A percentile compares a stretch with the other conserved stretches of the same genome.
Conservation (phyloP, 306 rosid species). For the Fragaria vesca region DNA sequence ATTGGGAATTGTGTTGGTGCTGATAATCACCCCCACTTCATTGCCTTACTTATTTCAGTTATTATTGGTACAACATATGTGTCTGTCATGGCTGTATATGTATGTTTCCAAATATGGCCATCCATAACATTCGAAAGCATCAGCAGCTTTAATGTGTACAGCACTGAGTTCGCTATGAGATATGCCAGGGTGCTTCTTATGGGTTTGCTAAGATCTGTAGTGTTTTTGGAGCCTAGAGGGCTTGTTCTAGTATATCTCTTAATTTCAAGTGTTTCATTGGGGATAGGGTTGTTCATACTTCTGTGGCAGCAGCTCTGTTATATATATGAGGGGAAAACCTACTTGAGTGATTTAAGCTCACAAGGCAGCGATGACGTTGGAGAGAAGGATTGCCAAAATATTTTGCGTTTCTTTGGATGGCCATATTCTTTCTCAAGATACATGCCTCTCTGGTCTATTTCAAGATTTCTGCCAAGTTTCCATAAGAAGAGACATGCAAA, state of each 20-base stretch:
- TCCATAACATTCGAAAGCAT: conserved; percentile 28
- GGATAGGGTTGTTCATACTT: conserved; percentile 67
- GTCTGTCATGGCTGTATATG: conserved; percentile 57
- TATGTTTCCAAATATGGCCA: conserved; percentile 59
- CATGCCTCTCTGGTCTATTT: conserved; percentile 24
- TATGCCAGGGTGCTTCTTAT: conserved; percentile 34
- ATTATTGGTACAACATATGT: conserved; percentile 64
- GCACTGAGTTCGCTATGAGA: conserved; percentile 30
- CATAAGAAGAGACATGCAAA: conserved; percentile 48
- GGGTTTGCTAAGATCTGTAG: conserved; percentile 56
- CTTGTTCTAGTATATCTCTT: conserved; percentile 72
- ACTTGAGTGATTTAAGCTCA: conserved; percentile 56
- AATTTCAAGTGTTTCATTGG: conserved; percentile 67
- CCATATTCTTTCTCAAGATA: conserved; percentile 51
- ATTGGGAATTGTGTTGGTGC: conserved; percentile 98
- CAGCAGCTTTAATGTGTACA: conserved; percentile 24
- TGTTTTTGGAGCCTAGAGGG: conserved; percentile 68
- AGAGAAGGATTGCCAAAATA: conserved; percentile 74
- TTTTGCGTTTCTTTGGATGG: conserved; percentile 68
- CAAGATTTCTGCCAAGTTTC: conserved; percentile 57
- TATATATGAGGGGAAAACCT: conserved; percentile 77
- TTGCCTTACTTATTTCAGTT: conserved; percentile 80
- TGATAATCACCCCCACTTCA: conserved; percentile 78
- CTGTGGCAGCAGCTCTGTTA: conserved; percentile 90
- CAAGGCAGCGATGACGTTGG: conserved; percentile 39